A percentile compares a stretch with the other conserved stretches of the same genome.
These are phyloP conservation scores for Dichotomopilus funicola DNA, from an alignment of 2,329 filamentous ascomycete species.

Conservation along the genomic window DNA sequence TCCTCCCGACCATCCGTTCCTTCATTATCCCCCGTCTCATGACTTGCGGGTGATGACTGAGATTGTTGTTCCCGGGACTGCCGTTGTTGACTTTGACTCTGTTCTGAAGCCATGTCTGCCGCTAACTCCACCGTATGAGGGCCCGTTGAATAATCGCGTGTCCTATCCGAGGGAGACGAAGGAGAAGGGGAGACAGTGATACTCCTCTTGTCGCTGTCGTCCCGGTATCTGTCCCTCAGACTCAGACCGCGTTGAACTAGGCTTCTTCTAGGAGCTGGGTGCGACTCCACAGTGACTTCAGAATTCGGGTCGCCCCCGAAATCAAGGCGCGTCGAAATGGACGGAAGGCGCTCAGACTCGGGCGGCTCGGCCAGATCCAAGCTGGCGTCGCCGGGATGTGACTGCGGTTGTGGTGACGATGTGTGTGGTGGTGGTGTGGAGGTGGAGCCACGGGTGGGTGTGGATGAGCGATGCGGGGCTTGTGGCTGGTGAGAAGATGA, in stretches of 20 bases:
- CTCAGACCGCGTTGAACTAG: too few relatives aligned
- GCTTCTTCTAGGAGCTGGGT: too few relatives aligned
- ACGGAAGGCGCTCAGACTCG: neutral
- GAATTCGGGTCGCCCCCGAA: neutral
- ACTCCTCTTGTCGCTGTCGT: neutral
- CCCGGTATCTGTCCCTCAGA: too few relatives aligned
- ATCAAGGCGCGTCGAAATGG: neutral
- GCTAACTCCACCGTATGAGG: too few relatives aligned
- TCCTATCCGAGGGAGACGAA: too few relatives aligned
- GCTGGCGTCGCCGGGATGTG: neutral
- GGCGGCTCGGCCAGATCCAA: neutral
- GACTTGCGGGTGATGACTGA: neutral
- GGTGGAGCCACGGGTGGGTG: neutral
- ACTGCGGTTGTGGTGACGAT: too few relatives aligned
- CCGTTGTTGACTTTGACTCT: neutral
- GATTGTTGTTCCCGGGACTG: neutral
- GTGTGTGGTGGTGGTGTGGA: neutral
- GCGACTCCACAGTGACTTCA: neutral
- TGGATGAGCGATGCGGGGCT: neutral
- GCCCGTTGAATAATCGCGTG: too few relatives aligned
- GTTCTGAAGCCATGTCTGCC: conserved; percentile 13
- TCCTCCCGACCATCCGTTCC: neutral
- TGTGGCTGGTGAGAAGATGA: too few relatives aligned
- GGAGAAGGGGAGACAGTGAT: neutral
- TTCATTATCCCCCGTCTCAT: conserved; percentile 10